Base-by-base conservation (phyloP, 1,284 basidiomycete species). In the Caloboletus firmus region DNA sequence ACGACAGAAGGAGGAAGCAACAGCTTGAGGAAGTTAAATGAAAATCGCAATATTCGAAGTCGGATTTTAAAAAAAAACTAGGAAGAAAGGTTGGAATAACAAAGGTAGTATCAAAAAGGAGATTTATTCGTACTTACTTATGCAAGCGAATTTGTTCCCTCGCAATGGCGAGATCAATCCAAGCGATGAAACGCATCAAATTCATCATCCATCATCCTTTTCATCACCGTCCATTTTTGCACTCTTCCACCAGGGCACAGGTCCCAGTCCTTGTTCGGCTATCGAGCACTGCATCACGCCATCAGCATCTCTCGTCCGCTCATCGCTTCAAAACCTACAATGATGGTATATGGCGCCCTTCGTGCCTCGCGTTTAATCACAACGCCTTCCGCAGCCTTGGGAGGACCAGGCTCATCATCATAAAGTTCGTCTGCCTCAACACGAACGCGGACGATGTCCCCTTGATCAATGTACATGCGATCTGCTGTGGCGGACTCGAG, bases 381-480 rank as follows among this genome's bases (percentile, higher is more conserved):
- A 17, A 90, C 85, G 2, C 88, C 87, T 52, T 90, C 85, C 3
- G 79, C 72, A 39, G 83, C 84, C 65, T 85, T 87, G 13, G 85
- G 84, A 1, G 93, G 93, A 2, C 92, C 91, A 0, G 95, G 95
- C 64, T 95, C 91, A 59, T 93, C 85, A 64, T 98, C 95, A 67
- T 87, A 89, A 71, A 96, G 98, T 61, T 91, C 87, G 64, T 96
- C 91, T 3, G 81, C 79, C 68, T 96, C 93, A 12, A 98, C 86
- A 4, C 93, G 86, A 39, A 96, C 85, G 18, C 95, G 87, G n/a
- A 98, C 78, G 34, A 88, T 78, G 64, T 97, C 94, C 28, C 84
- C 84, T 49, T 83, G 76, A 66, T 94, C 91, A 56, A 97, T 86
- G 70, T 94, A 96, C 80, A 95, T 89, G 26, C 93, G 80, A 40